phyloP scores from a whole-genome alignment of 2,329 filamentous ascomycete species.

The Xylariaceae sp. region DNA sequence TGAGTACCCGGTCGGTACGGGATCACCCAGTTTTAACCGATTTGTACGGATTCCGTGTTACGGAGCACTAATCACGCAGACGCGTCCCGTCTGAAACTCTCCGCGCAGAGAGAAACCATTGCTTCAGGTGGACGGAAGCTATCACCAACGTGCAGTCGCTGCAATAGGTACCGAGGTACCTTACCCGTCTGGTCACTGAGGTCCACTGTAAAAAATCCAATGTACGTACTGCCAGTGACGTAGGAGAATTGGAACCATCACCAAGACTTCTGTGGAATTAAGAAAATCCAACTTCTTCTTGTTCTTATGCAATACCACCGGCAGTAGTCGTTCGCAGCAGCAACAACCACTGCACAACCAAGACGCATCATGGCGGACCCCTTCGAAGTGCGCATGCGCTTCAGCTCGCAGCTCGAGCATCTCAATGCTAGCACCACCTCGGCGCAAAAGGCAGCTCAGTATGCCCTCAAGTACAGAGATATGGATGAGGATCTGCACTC shows the following conservation, averaged over 20 bases:
- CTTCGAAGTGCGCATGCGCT: slow-evolving; percentile 97
- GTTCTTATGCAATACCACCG: not conserved
- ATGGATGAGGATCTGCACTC: slow-evolving; percentile 97
- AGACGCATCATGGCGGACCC: slow-evolving; percentile 61
- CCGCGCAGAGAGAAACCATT: no score
- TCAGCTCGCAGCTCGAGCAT: slow-evolving; percentile 83
- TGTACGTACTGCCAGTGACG: not conserved
- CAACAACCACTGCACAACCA: not conserved
- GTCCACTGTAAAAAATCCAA: not conserved
- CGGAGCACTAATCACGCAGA: no score
- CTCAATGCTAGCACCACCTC: slow-evolving; percentile 86
- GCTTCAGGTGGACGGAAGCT: no score
- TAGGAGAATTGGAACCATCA: not conserved
- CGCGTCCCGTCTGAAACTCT: no score
- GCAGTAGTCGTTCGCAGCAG: not conserved
- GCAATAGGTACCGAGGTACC: no score
- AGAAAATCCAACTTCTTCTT: not conserved
- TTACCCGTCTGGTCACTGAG: no score
- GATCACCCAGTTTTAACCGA: no score
- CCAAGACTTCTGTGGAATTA: not conserved
- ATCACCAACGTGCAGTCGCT: no score
- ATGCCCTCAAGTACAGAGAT: slow-evolving; percentile 88
- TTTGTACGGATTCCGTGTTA: no score
- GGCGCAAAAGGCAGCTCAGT: slow-evolving; percentile 87
- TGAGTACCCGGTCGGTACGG: no score